These are phyloP conservation scores for Brassica cretica DNA, from an alignment of 345 rosid species.

Conservation along the genomic window DNA sequence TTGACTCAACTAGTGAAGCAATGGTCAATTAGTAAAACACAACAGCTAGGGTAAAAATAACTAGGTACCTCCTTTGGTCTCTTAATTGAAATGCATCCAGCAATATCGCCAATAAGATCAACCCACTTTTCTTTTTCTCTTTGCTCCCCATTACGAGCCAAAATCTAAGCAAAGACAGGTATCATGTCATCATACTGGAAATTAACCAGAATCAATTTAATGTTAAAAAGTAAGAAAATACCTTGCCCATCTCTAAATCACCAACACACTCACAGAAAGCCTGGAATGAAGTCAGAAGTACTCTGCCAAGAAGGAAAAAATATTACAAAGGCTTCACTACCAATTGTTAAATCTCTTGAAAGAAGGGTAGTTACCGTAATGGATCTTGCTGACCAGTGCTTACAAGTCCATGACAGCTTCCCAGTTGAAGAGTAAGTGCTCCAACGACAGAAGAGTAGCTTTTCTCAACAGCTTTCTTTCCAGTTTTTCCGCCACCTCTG, in stretches of 20 bases:
- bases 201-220: slow-evolving; percentile 17
- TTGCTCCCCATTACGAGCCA: slow-evolving; percentile 87
- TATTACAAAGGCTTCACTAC: slow-evolving; percentile 3
- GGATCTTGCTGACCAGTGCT: slow-evolving; percentile 84
- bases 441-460: slow-evolving; percentile 85
- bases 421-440: slow-evolving; percentile 84
- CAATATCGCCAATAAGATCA: slow-evolving; percentile 78
- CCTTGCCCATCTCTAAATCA: slow-evolving; percentile 99
- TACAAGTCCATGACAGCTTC: slow-evolving; percentile 88
- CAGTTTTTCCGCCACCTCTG: slow-evolving; percentile 97
- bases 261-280: slow-evolving; percentile 99
- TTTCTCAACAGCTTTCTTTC: slow-evolving; percentile 88
- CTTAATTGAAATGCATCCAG: slow-evolving; percentile 87
- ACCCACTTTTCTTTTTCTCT: slow-evolving; percentile 92
- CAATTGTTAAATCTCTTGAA: slow-evolving; percentile 15
- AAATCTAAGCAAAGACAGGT: slow-evolving; percentile 54
- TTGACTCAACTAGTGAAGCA: slow-evolving; percentile 3
- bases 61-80: slow-evolving; percentile 88
- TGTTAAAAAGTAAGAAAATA: slow-evolving; percentile 33
- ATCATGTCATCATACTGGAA: slow-evolving; percentile 19
- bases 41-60: slow-evolving; percentile 7
- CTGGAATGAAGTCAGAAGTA: slow-evolving; percentile 82
- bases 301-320: slow-evolving; percentile 54
- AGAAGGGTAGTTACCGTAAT: slow-evolving; percentile 56
- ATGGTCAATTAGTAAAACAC: slow-evolving; percentile 20